Base-by-base conservation (phyloP, 2,329 filamentous ascomycete species). In the Westerdykella ornata region DNA sequence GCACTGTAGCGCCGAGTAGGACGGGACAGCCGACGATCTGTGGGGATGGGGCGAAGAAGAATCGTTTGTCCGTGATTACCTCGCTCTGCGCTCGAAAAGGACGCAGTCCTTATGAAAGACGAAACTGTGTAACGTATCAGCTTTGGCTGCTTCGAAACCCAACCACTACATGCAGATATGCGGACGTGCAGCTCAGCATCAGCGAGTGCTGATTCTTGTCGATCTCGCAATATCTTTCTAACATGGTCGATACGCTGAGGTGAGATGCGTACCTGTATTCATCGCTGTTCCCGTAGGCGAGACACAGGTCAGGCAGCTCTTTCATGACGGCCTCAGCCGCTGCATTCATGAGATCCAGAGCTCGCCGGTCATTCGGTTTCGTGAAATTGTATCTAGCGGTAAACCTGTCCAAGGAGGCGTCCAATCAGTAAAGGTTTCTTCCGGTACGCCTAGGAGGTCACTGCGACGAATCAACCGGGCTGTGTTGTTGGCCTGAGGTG, bases 241-340 rank as follows among this genome's bases (percentile, higher is more conserved):
- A 52, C 48, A 20, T 28, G 15, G 28, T 14, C 30, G 16, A 33
- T 15, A 15, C 14, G 30, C 34, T 16, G 32, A 18, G 14, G 20
- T 41, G n/a, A 18, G 43, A 19, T 11, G 6, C 57, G 39, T 69
- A 84, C 79, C 81, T 92, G 65, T 84, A 97, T 64, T 98, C 92
- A 60, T 98, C 92, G 65, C 88, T 96, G 51, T 95, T 81, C 1
- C 92, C 92, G 56, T 97, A 98, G 0, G 84, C 89, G 47, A 97
- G 77, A 5, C 82, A 80, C 49, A 96, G 80, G 56, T 97, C 90
- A 3, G 88, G 81, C 17, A 97, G 69, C 38, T 94, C 85, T 48
- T 77, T 78, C 69, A 96, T 80, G 35, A 96, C 87, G 5, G 84
- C 83, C 45, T 80, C 78, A n/a, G 92, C 92, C 2, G 88, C 88